Conservation (phyloP, 176 grass and related monocot genomes). For the Bothriochloa decipiens region DNA sequence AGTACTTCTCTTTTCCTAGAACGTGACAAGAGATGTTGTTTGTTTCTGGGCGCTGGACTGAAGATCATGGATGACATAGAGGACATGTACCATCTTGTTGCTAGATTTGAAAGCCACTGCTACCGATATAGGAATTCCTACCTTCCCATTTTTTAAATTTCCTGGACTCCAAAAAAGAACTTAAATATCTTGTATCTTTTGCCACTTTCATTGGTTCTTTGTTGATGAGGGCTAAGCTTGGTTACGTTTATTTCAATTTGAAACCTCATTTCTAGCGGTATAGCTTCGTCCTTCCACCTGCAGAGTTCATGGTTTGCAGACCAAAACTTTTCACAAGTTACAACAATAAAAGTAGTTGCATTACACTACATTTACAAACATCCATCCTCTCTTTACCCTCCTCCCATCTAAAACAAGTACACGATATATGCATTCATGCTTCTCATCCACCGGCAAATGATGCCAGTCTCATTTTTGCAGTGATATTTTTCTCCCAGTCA, state of each 20-base stretch:
- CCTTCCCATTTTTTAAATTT: neutral
- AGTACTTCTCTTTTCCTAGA: slow-evolving; percentile 22
- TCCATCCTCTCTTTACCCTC: neutral
- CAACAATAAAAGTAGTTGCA: neutral
- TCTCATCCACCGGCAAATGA: neutral
- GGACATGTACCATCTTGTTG: neutral
- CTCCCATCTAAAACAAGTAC: neutral
- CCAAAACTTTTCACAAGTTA: neutral
- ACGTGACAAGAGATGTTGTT: slow-evolving; percentile 4
- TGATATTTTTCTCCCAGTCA: slow-evolving; percentile 38
- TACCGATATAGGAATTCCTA: no score
- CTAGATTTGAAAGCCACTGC: neutral
- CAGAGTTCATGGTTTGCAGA: neutral
- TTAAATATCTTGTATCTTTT: slow-evolving; percentile 11
- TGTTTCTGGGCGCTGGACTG: neutral
- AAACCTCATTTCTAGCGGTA: neutral
- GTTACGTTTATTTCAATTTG: neutral
- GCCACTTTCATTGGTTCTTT: neutral
- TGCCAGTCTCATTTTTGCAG: neutral
- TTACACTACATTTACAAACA: neutral
- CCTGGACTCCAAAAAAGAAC: neutral
- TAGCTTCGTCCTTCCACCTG: neutral
- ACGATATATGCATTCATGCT: neutral
- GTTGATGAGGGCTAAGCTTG: neutral
- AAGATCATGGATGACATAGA: neutral